Percentiles rank a stretch among this genome's conserved stretches.
Evolutionary conservation across 2,329 filamentous ascomycete genomes (phyloP).

Genomic region (Davidsoniella australis): DNA sequence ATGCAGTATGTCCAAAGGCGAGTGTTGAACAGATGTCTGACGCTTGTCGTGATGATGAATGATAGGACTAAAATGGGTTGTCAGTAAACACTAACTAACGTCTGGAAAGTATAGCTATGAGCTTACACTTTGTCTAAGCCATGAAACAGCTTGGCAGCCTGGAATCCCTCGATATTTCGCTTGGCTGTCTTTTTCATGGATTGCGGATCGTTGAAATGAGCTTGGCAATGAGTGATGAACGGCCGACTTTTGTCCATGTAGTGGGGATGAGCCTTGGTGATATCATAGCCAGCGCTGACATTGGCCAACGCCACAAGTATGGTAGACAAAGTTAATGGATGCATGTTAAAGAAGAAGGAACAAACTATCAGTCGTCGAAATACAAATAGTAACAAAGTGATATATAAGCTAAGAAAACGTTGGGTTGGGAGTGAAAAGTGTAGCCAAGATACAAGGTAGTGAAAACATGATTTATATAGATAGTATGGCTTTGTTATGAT

Average conservation of each 20-base stretch:
- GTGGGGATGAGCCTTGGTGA: conserved; percentile 1
- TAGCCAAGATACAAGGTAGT: too few relatives aligned
- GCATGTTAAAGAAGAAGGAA: conserved; percentile 4
- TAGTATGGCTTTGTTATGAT: too few relatives aligned
- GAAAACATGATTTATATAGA: too few relatives aligned
- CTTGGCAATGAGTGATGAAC: conserved; percentile 13
- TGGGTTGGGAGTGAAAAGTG: too few relatives aligned
- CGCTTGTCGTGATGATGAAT: conserved; percentile 8
- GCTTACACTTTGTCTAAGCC: conserved; percentile 13
- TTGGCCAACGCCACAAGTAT: conserved; percentile 1
- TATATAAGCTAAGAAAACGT: too few relatives aligned
- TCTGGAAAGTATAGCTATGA: background rate
- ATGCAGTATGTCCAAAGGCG: conserved; percentile 16
- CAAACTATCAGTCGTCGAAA: background rate
- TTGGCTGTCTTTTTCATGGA: conserved; percentile 11
- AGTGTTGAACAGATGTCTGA: conserved; percentile 4
- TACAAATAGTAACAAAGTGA: background rate
- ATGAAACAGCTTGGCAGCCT: conserved; percentile 5
- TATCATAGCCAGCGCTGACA: background rate
- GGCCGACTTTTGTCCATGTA: conserved; percentile 2
- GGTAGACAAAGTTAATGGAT: background rate
- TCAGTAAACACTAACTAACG: background rate
- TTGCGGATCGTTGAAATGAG: conserved; percentile 11
- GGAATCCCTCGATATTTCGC: conserved; percentile 12
- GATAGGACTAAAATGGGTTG: conserved; percentile 7